phyloP scores from a whole-genome alignment of 352 stramenopile genomes.

The Phytophthora citrophthora region DNA sequence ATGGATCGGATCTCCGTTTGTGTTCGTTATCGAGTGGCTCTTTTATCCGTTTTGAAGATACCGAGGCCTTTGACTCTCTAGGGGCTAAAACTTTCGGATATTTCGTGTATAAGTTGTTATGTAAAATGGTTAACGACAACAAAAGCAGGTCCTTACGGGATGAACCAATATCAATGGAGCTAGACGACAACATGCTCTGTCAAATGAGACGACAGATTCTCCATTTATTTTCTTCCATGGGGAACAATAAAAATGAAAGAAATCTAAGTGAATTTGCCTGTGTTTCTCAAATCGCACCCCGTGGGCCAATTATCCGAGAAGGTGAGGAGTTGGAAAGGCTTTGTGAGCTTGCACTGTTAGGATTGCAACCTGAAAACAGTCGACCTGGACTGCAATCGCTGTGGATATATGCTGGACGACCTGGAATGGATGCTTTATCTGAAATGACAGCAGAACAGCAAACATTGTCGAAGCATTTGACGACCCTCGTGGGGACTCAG shows the following conservation, averaged over 20 bases:
- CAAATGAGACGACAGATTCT: constrained; percentile 20
- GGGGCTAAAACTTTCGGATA: constrained; percentile 4
- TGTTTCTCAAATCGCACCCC: constrained; percentile 15
- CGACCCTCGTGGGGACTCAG: constrained; percentile 10
- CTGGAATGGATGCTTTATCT: not conserved
- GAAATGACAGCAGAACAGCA: not conserved
- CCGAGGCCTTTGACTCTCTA: constrained; percentile 1
- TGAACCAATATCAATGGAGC: not conserved
- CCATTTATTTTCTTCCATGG: not conserved
- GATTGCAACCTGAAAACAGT: constrained; percentile 15
- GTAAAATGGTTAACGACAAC: not conserved
- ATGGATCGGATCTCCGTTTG: constrained; percentile 35
- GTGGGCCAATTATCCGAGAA: not conserved
- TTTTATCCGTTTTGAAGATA: constrained; percentile 15
- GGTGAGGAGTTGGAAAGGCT: constrained; percentile 14
- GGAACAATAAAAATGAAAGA: not conserved
- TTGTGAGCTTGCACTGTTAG: constrained; percentile 16
- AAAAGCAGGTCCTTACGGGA: not conserved
- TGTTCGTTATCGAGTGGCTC: constrained; percentile 19
- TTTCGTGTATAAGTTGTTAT: constrained; percentile 21
- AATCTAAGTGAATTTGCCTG: constrained; percentile 22
- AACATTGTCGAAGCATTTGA: constrained; percentile 6
- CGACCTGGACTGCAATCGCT: constrained; percentile 17
- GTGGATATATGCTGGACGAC: constrained; percentile 10
- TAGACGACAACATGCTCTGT: constrained; percentile 4